Evolutionary conservation across 225 moss, liverwort and hornwort genomes (phyloP).

Genomic region (Lunularia cruciata): DNA sequence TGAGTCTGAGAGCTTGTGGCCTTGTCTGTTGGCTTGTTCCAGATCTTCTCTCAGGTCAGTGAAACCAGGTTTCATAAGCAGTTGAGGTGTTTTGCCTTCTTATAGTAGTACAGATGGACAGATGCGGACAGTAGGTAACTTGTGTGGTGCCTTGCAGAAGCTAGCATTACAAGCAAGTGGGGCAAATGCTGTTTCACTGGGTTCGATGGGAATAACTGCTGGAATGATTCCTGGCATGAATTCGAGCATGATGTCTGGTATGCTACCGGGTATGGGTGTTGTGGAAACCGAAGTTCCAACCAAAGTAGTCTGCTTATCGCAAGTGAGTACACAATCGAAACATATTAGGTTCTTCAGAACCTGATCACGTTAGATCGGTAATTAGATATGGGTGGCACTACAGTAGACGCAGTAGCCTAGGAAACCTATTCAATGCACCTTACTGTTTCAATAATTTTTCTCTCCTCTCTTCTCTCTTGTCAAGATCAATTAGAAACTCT

Average conservation of each 20-base stretch:
- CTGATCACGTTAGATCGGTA: too few species aligned
- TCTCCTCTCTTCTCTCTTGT: too few species aligned
- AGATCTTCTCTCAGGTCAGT: constrained; percentile 59
- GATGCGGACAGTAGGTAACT: constrained; percentile 36
- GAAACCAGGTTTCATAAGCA: constrained; percentile 41
- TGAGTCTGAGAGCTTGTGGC: constrained; percentile 47
- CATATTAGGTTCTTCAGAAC: too few species aligned
- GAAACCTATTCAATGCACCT: too few species aligned
- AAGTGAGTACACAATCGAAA: too few species aligned
- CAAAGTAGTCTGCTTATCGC: constrained; percentile 81
- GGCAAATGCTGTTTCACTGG: constrained; percentile 53
- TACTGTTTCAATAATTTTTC: too few species aligned
- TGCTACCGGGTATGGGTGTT: constrained; percentile 49
- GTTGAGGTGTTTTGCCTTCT: constrained; percentile 30
- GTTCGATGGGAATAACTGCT: constrained; percentile 50
- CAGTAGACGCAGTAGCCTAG: too few species aligned
- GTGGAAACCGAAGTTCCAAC: constrained; percentile 53
- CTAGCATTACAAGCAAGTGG: constrained; percentile 56
- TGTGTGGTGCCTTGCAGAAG: constrained; percentile 52
- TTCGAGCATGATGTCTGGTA: constrained; percentile 58
- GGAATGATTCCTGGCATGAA: constrained; percentile 59
- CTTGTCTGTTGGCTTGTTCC: constrained; percentile 55
- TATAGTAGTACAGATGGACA: constrained; percentile 32
- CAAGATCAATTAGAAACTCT: too few species aligned
- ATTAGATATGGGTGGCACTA: too few species aligned